Conservation (phyloP, 768 basidiomycete genomes). For the Pulveroboletus sp. region DNA sequence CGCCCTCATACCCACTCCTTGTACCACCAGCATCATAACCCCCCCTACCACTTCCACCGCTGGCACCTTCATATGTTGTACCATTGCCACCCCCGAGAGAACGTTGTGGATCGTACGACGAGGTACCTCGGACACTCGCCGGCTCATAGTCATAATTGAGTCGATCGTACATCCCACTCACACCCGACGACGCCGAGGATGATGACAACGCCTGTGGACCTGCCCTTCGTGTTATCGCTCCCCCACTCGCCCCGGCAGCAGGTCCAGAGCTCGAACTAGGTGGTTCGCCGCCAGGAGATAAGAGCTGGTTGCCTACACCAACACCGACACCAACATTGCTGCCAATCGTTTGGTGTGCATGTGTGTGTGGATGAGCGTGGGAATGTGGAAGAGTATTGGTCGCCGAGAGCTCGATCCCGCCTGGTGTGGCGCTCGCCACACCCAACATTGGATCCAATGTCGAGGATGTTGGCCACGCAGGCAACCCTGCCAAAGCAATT, state of each 20-base stretch:
- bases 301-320: conserved; percentile 16
- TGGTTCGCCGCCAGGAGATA: conserved; percentile 12
- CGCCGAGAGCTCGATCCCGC: conserved; percentile 29
- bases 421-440: conserved; percentile 29
- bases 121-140: conserved; percentile 9
- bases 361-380: conserved; percentile 5
- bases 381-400: conserved; percentile 8
- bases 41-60: conserved; percentile 13
- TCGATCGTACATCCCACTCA: conserved; percentile 20
- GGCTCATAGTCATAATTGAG: conserved; percentile 20
- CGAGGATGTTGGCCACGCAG: conserved; percentile 31
- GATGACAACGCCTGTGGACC: conserved; percentile 13
- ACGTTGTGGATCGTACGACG: conserved; percentile 23
- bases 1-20: no score
- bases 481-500: conserved; percentile 25
- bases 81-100: conserved; percentile 3
- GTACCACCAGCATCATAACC: conserved; percentile 16
- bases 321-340: conserved; percentile 5
- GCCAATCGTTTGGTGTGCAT: conserved; percentile 12
- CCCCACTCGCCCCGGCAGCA: not conserved
- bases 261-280: conserved; percentile 12
- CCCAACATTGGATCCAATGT: conserved; percentile 30
- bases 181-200: conserved; percentile 10
- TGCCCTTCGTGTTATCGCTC: conserved; percentile 10
- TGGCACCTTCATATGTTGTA: conserved; percentile 15